Evolutionary conservation across 768 basidiomycete genomes (phyloP), one percentile per base, ranked within the genome.

Genomic region (Termitomyces sp.): DNA sequence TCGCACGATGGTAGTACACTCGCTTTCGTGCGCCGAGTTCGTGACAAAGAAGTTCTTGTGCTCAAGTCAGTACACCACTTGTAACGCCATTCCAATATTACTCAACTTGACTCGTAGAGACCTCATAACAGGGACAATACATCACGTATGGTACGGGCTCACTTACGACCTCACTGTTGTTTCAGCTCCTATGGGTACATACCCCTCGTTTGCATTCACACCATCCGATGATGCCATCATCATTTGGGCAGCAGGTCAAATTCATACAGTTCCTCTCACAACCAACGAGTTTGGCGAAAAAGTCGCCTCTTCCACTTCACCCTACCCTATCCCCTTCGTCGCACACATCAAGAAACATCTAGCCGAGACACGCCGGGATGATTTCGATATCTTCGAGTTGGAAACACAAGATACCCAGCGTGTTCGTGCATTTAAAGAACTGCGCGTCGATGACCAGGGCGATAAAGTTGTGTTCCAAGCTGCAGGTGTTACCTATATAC

Each of bases 171-270:
- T 84, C n/a, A 75, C 75, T 21, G 66, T 67, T 10, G 74, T 88
- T 50, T 88, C 82, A 9, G 85, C 87, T 14, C 88, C 88, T 0
- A 89, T 89, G 86, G 86, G 87, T 11, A 90, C 88, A 40, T 90
- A 90, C 61, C 88, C 88, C 0, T 84, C 86, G 1, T 90, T 86
- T 63, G 77, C 87, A 9, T 89, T 89, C 68, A 78, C 83, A 0
- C 84, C 83, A 0, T 68, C 72, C 17, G 81, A 82, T 58, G 74
- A 79, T 55, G 83, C 80, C 1, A 70, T 89, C 52, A 75, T 89
- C 59, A 84, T 89, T 55, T 89, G 88, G 88, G 85, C 88, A 4
- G 80, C 84, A 1, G 88, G 88, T 2, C 80, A 86, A 56, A 87
- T 89, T 25, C 81, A 83, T 65, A 74, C 72, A 14, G 75, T 89